Conservation (phyloP, 306 rosid species). For the barrel medic (Medicago truncatula) region DNA sequence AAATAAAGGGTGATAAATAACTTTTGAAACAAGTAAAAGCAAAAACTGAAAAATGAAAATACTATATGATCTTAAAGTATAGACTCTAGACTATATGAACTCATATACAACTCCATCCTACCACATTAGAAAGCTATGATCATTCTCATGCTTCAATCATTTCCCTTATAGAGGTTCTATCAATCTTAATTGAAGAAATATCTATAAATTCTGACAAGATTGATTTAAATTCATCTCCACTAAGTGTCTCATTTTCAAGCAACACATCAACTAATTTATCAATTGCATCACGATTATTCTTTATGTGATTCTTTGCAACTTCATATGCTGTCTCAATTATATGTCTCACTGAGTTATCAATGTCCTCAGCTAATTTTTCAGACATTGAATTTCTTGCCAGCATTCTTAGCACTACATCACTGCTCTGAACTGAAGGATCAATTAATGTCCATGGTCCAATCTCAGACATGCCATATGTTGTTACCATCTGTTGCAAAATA, state of each 20-base stretch:
- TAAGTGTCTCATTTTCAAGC: slow-evolving; percentile 66
- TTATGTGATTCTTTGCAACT: slow-evolving; percentile 64
- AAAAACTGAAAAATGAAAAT: neutral
- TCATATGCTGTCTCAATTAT: slow-evolving; percentile 61
- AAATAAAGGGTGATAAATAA: too few relatives aligned
- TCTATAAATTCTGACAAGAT: slow-evolving; percentile 63
- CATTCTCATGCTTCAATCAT: slow-evolving; percentile 53
- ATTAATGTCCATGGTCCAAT: slow-evolving; percentile 79
- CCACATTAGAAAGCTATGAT: neutral
- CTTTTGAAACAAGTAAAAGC: neutral
- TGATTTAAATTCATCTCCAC: slow-evolving; percentile 76
- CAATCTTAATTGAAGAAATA: slow-evolving; percentile 42
- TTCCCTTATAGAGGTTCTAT: slow-evolving; percentile 45
- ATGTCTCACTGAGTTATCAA: slow-evolving; percentile 56
- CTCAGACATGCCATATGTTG: slow-evolving; percentile 82
- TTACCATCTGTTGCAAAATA: slow-evolving; percentile 64
- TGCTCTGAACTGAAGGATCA: slow-evolving; percentile 59
- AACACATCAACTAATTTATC: slow-evolving; percentile 70
- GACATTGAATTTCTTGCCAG: slow-evolving; percentile 78
- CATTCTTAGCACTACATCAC: slow-evolving; percentile 76
- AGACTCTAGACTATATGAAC: too few relatives aligned
- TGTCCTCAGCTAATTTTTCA: slow-evolving; percentile 74
- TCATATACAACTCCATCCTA: neutral
- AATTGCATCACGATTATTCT: slow-evolving; percentile 67
- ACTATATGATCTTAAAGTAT: neutral